These are phyloP conservation scores for Taphrina communis DNA, from an alignment of 1,139 yeast genomes.

Conservation along the genomic window DNA sequence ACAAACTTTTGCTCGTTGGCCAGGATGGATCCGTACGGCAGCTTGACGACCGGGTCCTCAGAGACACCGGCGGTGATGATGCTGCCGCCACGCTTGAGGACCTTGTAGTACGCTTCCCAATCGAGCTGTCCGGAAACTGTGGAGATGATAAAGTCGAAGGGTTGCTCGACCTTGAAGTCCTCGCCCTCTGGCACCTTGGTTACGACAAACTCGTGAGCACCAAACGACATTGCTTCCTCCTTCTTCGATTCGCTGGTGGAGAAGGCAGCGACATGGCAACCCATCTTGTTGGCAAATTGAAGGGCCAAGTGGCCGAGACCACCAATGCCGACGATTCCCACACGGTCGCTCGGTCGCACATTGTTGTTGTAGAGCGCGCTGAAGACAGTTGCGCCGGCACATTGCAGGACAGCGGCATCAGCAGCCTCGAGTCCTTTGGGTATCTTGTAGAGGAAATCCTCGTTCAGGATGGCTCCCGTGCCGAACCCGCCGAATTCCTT, in stretches of 20 bases:
- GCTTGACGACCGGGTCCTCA: slow-evolving; percentile 19
- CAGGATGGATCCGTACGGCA: slow-evolving; percentile 31
- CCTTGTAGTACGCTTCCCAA: slow-evolving; percentile 35
- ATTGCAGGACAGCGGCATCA: slow-evolving; percentile 55
- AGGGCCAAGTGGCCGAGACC: slow-evolving; percentile 57
- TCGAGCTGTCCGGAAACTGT: slow-evolving; percentile 39
- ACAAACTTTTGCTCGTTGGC: slow-evolving; percentile 26
- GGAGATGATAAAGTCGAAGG: slow-evolving; percentile 35
- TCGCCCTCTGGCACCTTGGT: slow-evolving; percentile 47
- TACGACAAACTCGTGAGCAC: slow-evolving; percentile 54
- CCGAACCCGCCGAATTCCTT: slow-evolving; percentile 31
- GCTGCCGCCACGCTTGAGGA: slow-evolving; percentile 30
- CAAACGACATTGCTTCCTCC: slow-evolving; percentile 52
- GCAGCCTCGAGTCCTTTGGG: slow-evolving; percentile 59
- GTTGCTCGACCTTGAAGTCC: slow-evolving; percentile 45
- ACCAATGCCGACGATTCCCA: slow-evolving; percentile 56
- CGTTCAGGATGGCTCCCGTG: slow-evolving; percentile 28
- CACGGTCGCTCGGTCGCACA: slow-evolving; percentile 51
- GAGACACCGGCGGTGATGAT: slow-evolving; percentile 24
- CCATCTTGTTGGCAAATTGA: slow-evolving; percentile 54
- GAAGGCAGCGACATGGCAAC: slow-evolving; percentile 54
- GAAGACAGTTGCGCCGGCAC: slow-evolving; percentile 55
- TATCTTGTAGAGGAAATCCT: slow-evolving; percentile 58
- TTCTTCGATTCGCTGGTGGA: slow-evolving; percentile 53
- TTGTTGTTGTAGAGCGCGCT: slow-evolving; percentile 53